Evolutionary conservation across 805 yeast genomes (phyloP).

Genomic region (Candida maesae): DNA sequence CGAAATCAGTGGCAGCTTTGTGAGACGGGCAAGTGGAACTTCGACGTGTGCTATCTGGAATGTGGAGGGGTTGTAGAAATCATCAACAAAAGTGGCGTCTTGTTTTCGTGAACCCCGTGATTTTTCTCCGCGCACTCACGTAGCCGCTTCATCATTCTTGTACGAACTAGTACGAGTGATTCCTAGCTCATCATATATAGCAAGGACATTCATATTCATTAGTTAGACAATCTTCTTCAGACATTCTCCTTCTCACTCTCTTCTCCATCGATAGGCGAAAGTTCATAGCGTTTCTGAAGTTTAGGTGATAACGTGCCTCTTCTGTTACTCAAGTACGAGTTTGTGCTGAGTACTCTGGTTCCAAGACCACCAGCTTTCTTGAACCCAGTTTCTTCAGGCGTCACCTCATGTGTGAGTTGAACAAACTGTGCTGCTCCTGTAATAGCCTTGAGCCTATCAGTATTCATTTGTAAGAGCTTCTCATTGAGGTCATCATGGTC

Average conservation of each 20-base stretch:
- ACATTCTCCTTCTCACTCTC: conserved; percentile 11
- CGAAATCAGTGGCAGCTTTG: too few relatives aligned
- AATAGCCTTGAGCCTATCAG: conserved; percentile 30
- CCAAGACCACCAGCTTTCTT: conserved; percentile 4
- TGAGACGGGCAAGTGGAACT: too few relatives aligned
- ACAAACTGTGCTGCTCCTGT: conserved; percentile 17
- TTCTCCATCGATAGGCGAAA: conserved; percentile 6
- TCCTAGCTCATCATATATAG: neutral
- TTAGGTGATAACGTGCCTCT: conserved; percentile 11
- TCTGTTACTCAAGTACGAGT: conserved; percentile 23
- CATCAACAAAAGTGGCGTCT: neutral
- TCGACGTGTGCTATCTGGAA: too few relatives aligned
- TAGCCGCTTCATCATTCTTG: too few relatives aligned
- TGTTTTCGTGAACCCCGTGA: neutral
- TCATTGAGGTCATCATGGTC: conserved; percentile 27
- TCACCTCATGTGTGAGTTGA: conserved; percentile 4
- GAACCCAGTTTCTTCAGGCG: conserved; percentile 3
- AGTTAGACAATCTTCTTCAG: neutral
- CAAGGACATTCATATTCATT: conserved; percentile 1
- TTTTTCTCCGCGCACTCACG: neutral
- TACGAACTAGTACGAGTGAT: too few relatives aligned
- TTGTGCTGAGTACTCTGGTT: conserved; percentile 26
- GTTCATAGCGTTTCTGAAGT: conserved; percentile 10
- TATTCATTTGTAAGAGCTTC: conserved; percentile 23
- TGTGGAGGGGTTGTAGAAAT: too few relatives aligned